These are phyloP conservation scores for Entomophthora muscae DNA, from an alignment of 371 early-diverging fungal genomes.

Conservation along the genomic window DNA sequence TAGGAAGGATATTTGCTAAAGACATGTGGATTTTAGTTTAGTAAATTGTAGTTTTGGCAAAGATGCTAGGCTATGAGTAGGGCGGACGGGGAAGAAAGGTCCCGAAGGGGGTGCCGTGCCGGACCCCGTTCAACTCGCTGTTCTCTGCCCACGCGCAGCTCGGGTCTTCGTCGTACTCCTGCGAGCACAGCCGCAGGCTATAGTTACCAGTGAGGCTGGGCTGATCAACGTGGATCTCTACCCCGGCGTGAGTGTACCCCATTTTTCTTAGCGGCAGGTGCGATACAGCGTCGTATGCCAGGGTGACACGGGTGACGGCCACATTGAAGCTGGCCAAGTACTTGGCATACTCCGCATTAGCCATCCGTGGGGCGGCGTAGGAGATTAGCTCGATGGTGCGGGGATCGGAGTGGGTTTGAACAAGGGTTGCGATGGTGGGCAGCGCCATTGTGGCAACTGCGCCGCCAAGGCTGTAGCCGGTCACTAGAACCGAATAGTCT, in stretches of 20 bases:
- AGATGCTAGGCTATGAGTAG: too few relatives aligned
- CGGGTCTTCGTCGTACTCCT: slow-evolving; percentile 6
- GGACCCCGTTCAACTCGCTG: background rate
- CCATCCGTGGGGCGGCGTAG: background rate
- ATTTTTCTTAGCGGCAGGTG: background rate
- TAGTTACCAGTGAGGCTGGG: too few relatives aligned
- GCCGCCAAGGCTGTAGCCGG: slow-evolving; percentile 4
- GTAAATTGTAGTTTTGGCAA: too few relatives aligned
- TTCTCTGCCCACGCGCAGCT: background rate
- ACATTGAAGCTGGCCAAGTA: background rate
- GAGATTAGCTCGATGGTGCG: background rate
- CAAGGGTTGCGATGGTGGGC: background rate
- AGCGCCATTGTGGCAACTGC: background rate
- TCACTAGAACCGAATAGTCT: background rate
- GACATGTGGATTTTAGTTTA: too few relatives aligned
- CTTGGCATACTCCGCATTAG: background rate
- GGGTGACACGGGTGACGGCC: background rate
- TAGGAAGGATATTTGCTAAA: too few relatives aligned
- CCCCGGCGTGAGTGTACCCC: background rate
- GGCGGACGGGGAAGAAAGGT: background rate
- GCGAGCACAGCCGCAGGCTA: background rate
- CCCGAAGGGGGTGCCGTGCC: background rate
- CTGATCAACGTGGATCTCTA: background rate
- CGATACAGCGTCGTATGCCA: background rate
- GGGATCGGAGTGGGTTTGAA: background rate